These are phyloP conservation scores for Aureobasidium musti DNA, from an alignment of 2,329 filamentous ascomycete genomes.

Conservation along the genomic window DNA sequence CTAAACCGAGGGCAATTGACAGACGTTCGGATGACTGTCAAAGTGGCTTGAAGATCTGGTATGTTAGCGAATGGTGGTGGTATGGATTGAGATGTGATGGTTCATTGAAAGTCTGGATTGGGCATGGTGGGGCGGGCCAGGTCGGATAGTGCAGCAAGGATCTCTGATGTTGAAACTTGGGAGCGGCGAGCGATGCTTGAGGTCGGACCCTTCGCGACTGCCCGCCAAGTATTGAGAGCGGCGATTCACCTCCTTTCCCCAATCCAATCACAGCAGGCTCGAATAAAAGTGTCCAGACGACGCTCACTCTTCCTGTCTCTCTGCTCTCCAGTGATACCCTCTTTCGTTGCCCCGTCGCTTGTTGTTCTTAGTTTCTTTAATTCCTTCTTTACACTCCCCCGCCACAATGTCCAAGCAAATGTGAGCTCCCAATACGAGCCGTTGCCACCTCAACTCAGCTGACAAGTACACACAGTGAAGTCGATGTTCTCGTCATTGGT, in stretches of 20 bases:
- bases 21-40: not conserved
- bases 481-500: slow-evolving; percentile 97
- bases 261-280: slow-evolving; percentile 19
- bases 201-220: slow-evolving; percentile 6
- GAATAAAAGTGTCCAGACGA: slow-evolving; percentile 5
- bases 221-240: slow-evolving; percentile 22
- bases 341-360: slow-evolving; percentile 20
- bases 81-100: slow-evolving; percentile 3
- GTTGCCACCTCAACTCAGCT: slow-evolving; percentile 25
- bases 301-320: not conserved
- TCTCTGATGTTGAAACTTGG: slow-evolving; percentile 16
- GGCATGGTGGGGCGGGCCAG: slow-evolving; percentile 16
- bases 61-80: not conserved
- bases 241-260: slow-evolving; percentile 20
- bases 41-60: not conserved
- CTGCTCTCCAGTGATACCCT: slow-evolving; percentile 29
- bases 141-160: slow-evolving; percentile 16
- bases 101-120: slow-evolving; percentile 15
- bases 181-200: not conserved
- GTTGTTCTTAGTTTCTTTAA: slow-evolving; percentile 20
- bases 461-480: slow-evolving; percentile 61
- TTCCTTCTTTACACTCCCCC: slow-evolving; percentile 25
- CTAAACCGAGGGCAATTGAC: not conserved
- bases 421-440: slow-evolving; percentile 29
- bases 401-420: slow-evolving; percentile 32